A percentile compares a stretch with the other conserved stretches of the same genome.
Evolutionary conservation across 2,329 filamentous ascomycete genomes (phyloP).

Genomic region (Fusarium sororula): DNA sequence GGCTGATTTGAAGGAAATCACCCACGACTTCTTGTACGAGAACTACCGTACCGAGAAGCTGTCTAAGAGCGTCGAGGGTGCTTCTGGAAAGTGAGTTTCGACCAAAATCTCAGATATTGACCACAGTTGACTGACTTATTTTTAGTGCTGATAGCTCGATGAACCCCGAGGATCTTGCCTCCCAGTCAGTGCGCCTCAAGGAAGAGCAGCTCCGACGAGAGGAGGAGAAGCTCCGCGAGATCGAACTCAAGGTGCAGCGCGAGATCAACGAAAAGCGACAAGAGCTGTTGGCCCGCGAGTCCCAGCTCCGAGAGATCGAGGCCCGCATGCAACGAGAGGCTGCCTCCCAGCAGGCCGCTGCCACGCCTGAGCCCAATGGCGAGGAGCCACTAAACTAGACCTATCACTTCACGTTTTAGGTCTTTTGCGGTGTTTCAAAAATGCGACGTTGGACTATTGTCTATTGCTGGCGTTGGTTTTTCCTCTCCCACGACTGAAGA

Average conservation of each 20-base stretch:
- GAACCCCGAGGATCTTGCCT: constrained; percentile 97
- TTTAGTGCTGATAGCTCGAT: constrained; percentile 77
- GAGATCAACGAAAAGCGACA: constrained; percentile 99
- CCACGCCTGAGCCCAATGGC: constrained; percentile 62
- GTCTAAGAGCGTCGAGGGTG: constrained; percentile 97
- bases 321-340: constrained; percentile 94
- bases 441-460: constrained; percentile 57
- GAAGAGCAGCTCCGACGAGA: constrained; percentile 98
- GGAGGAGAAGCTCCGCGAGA: constrained; percentile 99
- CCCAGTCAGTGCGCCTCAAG: constrained; percentile 98
- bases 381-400: constrained; percentile 60
- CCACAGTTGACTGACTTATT: constrained; percentile 50
- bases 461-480: constrained; percentile 60
- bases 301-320: constrained; percentile 98
- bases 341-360: constrained; percentile 59
- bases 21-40: constrained; percentile 99
- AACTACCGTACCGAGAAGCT: constrained; percentile 99
- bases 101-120: background rate
- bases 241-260: constrained; percentile 98
- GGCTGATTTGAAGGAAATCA: constrained; percentile 99
- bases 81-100: constrained; percentile 80
- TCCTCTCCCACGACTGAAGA: constrained; percentile 53
- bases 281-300: constrained; percentile 95
- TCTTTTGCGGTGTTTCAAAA: constrained; percentile 48
- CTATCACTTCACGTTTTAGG: constrained; percentile 41